These are phyloP conservation scores for Camelina laxa DNA, from an alignment of 345 rosid species.

Conservation along the genomic window DNA sequence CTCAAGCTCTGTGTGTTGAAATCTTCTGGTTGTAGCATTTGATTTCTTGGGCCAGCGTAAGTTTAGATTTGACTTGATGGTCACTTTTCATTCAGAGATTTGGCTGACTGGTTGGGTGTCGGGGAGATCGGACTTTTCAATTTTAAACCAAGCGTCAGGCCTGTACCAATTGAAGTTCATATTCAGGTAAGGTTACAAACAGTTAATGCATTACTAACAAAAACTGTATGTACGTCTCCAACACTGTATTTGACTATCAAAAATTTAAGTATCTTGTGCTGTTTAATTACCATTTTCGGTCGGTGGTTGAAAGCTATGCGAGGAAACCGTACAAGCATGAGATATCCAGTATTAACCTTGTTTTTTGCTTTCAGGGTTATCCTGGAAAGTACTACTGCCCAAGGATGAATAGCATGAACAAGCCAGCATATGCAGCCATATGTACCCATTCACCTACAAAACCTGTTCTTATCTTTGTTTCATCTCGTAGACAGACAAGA, in stretches of 20 bases:
- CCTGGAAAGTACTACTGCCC: conserved; percentile 97
- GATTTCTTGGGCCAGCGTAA: conserved; percentile 8
- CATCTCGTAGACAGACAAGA: conserved; percentile 98
- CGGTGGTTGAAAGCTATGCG: conserved; percentile 14
- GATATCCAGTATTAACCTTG: conserved; percentile 19
- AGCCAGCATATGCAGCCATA: conserved; percentile 98
- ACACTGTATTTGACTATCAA: conserved; percentile 15
- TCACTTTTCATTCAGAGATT: conserved; percentile 59
- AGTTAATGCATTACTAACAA: neutral
- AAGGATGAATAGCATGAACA: conserved; percentile 97
- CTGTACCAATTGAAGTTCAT: conserved; percentile 98
- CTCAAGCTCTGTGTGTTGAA: conserved; percentile 16
- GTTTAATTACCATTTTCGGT: conserved; percentile 12
- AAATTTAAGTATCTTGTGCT: neutral
- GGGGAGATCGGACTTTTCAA: conserved; percentile 92
- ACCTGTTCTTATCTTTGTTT: conserved; percentile 96
- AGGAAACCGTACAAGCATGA: conserved; percentile 29
- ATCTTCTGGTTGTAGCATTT: conserved; percentile 15
- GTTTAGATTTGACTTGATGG: conserved; percentile 27
- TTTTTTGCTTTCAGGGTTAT: conserved; percentile 72
- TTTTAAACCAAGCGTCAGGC: conserved; percentile 98
- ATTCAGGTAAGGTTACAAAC: conserved; percentile 67
- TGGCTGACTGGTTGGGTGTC: conserved; percentile 99
- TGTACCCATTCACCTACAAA: conserved; percentile 95
- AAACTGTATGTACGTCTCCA: neutral